A percentile compares a stretch with the other conserved stretches of the same genome.
These are phyloP conservation scores for Leccinum uliginosum DNA, from an alignment of 768 basidiomycete species.

Conservation along the genomic window DNA sequence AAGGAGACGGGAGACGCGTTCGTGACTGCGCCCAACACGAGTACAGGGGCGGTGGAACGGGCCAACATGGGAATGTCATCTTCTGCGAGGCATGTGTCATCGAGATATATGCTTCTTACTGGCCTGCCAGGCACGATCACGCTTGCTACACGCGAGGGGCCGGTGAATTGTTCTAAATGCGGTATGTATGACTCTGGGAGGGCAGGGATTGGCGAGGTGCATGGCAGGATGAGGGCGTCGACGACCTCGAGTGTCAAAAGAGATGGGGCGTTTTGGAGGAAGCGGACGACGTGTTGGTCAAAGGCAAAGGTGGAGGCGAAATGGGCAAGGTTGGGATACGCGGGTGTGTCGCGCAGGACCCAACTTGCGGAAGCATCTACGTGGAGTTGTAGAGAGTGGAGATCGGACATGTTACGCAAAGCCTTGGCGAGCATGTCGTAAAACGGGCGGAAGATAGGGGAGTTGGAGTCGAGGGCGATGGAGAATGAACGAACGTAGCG, in stretches of 20 bases:
- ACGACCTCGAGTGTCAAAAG: slow-evolving; percentile 61
- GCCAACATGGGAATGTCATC: slow-evolving; percentile 52
- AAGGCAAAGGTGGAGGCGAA: slow-evolving; percentile 61
- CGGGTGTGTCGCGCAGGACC: slow-evolving; percentile 39
- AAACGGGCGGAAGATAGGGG: slow-evolving; percentile 41
- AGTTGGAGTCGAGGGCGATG: slow-evolving; percentile 43
- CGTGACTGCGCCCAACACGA: slow-evolving; percentile 57
- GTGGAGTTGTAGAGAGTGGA: slow-evolving; percentile 48
- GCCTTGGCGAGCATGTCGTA: slow-evolving; percentile 49
- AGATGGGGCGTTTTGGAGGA: slow-evolving; percentile 52
- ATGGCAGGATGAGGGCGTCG: slow-evolving; percentile 25
- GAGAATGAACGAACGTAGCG: slow-evolving; percentile 58
- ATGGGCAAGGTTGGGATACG: slow-evolving; percentile 46
- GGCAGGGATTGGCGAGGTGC: slow-evolving; percentile 17
- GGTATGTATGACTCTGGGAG: slow-evolving; percentile 35
- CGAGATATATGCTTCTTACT: slow-evolving; percentile 57
- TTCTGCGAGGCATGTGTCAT: slow-evolving; percentile 55
- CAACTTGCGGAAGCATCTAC: slow-evolving; percentile 50
- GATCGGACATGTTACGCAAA: slow-evolving; percentile 56
- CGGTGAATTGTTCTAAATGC: slow-evolving; percentile 54
- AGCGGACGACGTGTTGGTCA: slow-evolving; percentile 53
- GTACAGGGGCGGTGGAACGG: slow-evolving; percentile 44
- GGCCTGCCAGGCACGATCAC: slow-evolving; percentile 63
- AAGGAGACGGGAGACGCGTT: slow-evolving; percentile 54
- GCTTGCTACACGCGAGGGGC: slow-evolving; percentile 52